Evolutionary conservation across 345 rosid species (phyloP).

Genomic region (Ceriops decandra): DNA sequence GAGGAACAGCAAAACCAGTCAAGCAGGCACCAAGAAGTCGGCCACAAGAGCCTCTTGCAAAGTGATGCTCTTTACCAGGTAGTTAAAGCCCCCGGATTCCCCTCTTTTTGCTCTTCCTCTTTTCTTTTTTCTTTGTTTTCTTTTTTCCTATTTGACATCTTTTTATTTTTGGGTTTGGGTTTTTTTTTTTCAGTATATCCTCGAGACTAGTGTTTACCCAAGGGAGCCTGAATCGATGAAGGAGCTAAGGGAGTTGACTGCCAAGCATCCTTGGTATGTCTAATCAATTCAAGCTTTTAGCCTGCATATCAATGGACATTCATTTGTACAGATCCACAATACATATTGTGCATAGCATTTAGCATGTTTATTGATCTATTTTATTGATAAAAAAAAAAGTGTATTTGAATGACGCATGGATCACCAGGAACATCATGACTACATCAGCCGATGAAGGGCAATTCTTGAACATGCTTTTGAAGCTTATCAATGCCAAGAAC

Average conservation of each 20-base stretch:
- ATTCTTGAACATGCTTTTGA: slow-evolving; percentile 83
- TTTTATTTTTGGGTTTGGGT: neutral
- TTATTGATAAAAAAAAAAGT: neutral
- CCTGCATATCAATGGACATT: neutral
- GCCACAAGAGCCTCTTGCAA: slow-evolving; percentile 92
- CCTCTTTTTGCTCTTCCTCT: neutral
- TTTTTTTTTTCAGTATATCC: slow-evolving; percentile 56
- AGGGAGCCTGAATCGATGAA: slow-evolving; percentile 94
- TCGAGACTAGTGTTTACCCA: slow-evolving; percentile 98
- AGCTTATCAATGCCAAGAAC: slow-evolving; percentile 96
- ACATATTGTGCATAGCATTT: neutral
- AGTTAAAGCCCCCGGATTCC: neutral
- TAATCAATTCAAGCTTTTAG: neutral
- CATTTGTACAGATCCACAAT: neutral
- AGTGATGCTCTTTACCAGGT: slow-evolving; percentile 97
- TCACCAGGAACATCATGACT: slow-evolving; percentile 85
- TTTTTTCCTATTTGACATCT: neutral
- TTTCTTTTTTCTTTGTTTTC: neutral
- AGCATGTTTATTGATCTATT: too few species aligned
- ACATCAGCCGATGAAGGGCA: slow-evolving; percentile 99
- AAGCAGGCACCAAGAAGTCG: slow-evolving; percentile 80
- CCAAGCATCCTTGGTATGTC: slow-evolving; percentile 88
- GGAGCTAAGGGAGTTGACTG: slow-evolving; percentile 89
- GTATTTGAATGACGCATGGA: neutral
- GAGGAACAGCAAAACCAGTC: slow-evolving; percentile 54